Evolutionary conservation across 257 asterid genomes (phyloP), one percentile per base, ranked within the genome.

Genomic region (Nicotiana paniculata): DNA sequence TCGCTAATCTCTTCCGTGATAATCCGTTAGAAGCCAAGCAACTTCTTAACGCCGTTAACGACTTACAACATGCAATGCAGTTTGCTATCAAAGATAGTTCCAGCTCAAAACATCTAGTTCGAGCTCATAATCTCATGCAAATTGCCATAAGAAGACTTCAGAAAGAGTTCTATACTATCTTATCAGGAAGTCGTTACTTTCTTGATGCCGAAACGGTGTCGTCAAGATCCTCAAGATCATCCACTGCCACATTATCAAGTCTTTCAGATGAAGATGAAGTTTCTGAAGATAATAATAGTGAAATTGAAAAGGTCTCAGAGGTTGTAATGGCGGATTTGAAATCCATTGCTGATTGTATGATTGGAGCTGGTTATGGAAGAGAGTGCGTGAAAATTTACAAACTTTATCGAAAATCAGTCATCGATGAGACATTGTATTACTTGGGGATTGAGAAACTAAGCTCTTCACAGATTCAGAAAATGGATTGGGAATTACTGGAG

Each of bases 291-390:
- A 77, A 67, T 0, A 15, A 72, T 10, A 77, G 53, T n/a, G 55
- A 81, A 1, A 85, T 39, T 24, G 33, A 70, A 4, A 53, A 70
- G 15, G 54, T 72, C 7, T 46, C 84, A 1, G 93, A 84, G 55
- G 12, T 81, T 33, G 93, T 89, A 4, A 80, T 89, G 89, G 85
- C 79, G 48, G 92, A 88, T 85, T 84, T 95, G 85, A 89, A 83
- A 86, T 83, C 72, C 7, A 95, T 95, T 3, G 97, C 98, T 1
- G 93, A 95, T 16, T 88, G 93, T 82, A 92, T 94, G 98, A 90
- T 91, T 51, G 66, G 86, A 0, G 87, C 92, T 21, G 97, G 98
- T 0, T 91, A 94, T 17, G 93, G 86, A 1, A 94, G 81, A 80
- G 98, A 94, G 59, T 94, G 97, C 57, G 86, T 90, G 0, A 81